Evolutionary conservation across 2,329 filamentous ascomycete species (phyloP).

Genomic region (Ambrosiella beaveri): DNA sequence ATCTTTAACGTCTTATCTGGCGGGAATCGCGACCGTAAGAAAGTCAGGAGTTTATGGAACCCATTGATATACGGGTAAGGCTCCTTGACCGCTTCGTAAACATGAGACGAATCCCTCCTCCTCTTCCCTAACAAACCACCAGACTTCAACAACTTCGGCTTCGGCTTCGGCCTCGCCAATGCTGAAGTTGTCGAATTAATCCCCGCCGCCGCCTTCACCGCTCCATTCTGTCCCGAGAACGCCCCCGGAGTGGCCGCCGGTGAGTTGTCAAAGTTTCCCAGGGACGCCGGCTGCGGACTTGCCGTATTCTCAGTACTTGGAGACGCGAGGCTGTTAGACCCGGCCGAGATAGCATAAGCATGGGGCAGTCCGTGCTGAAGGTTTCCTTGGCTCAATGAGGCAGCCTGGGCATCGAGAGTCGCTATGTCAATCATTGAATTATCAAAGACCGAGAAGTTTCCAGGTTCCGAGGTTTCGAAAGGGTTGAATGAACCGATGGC

Average conservation of each 20-base stretch:
- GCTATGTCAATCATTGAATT: slow-evolving; percentile 36
- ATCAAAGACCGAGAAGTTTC: slow-evolving; percentile 23
- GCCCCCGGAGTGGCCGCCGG: slow-evolving; percentile 9
- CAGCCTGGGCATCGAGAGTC: slow-evolving; percentile 30
- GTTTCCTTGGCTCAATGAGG: slow-evolving; percentile 37
- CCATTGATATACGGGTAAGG: slow-evolving; percentile 82
- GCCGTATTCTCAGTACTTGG: slow-evolving; percentile 46
- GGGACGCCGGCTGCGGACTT: slow-evolving; percentile 37
- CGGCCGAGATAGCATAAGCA: slow-evolving; percentile 46
- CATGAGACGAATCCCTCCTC: slow-evolving; percentile 56
- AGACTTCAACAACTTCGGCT: slow-evolving; percentile 21
- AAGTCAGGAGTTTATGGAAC: slow-evolving; percentile 74
- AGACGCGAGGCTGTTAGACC: slow-evolving; percentile 44
- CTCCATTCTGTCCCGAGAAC: slow-evolving; percentile 19
- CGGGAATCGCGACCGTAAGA: slow-evolving; percentile 63
- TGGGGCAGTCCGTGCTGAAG: slow-evolving; percentile 46
- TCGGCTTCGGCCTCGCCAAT: slow-evolving; percentile 23
- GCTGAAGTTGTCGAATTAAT: slow-evolving; percentile 15
- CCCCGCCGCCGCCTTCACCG: slow-evolving; percentile 10
- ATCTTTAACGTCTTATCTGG: slow-evolving; percentile 64
- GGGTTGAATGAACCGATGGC: slow-evolving; percentile 22
- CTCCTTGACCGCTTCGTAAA: slow-evolving; percentile 78
- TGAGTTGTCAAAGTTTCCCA: slow-evolving; percentile 35
- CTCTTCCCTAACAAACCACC: slow-evolving; percentile 36
- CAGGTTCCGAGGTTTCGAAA: background rate